phyloP scores from a whole-genome alignment of 139 green algal species.

The Axilococcus clingmanii region DNA sequence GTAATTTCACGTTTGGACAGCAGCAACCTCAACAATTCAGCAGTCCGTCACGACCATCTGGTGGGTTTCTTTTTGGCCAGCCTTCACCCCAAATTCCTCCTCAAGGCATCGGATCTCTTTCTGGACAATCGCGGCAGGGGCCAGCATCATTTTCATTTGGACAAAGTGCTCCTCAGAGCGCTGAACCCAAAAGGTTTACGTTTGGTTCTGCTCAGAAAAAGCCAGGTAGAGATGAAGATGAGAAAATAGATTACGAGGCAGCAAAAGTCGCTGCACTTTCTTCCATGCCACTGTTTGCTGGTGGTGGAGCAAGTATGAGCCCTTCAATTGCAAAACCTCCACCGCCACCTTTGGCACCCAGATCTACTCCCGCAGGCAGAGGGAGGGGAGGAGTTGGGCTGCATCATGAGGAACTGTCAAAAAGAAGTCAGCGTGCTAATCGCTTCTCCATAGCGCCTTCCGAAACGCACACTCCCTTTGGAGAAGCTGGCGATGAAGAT shows the following conservation, averaged over 20 bases:
- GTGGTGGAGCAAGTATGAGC: neutral
- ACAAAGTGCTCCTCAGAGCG: too few species aligned
- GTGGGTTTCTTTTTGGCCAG: too few species aligned
- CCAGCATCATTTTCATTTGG: too few species aligned
- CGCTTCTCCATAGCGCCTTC: constrained; percentile 5
- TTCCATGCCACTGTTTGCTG: constrained; percentile 23
- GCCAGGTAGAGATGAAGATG: neutral
- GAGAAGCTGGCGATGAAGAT: neutral
- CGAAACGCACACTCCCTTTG: neutral
- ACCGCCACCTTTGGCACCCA: neutral
- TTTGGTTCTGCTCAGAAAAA: too few species aligned
- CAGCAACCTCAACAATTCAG: too few species aligned
- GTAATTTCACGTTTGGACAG: too few species aligned
- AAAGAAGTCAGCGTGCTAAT: constrained; percentile 12
- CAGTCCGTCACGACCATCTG: too few species aligned
- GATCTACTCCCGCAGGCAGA: too few species aligned
- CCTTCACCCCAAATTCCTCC: too few species aligned
- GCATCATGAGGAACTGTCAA: constrained; percentile 5
- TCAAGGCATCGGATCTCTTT: too few species aligned
- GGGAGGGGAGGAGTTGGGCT: neutral
- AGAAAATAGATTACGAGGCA: constrained; percentile 9
- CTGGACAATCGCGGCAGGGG: too few species aligned
- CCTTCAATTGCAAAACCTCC: neutral
- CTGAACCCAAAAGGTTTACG: too few species aligned
- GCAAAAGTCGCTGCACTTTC: constrained; percentile 22